Base-by-base conservation (phyloP, 306 rosid genomes). In the Dryas drummondii region DNA sequence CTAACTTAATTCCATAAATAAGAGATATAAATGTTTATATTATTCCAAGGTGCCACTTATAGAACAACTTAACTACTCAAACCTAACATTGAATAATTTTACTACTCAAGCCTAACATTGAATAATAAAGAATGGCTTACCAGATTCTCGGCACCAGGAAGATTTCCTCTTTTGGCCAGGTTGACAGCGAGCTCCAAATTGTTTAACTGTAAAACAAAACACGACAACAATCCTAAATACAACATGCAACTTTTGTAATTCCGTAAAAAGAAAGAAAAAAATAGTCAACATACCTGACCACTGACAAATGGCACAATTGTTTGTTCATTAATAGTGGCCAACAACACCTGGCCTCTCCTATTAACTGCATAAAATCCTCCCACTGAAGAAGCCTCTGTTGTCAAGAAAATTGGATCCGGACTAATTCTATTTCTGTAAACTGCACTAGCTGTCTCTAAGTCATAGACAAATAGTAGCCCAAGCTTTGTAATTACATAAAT, bases 111-210 rank as follows among this genome's bases (percentile, higher is more conserved):
- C 37, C 5, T 7, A 32, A 66, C 54, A 66, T 22, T 27, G 3
- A 41, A 66, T 22, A 9, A 9, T 8, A 65, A 60, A 58, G 70
- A 63, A 50, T 22, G 66, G 78, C 87, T 70, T 82, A 90, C 99
- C 91, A 96, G 88, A 84, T 96, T 88, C 85, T 96, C 99, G 27
- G 99, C 99, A 74, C 99, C 99, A 50, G 99, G 99, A 82, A 96
- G 98, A 68, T 96, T 92, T 87, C 99, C 99, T 86, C 99, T 86
- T 82, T 96, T 92, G 73, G 99, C 99, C 27, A 96, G 98, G 84
- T 86, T 96, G 77, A 96, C 99, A 27, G 99, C 99, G 53, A 96
- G 97, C 91, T 96, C 99, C 87, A 92, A 84, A 88, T 96, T 96
- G 86, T 90, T 96, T 82, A 96, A 85, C 99, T 96, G 90, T 4